Conservation (phyloP, 75 land plant genomes). For the Gnetum montanum region DNA sequence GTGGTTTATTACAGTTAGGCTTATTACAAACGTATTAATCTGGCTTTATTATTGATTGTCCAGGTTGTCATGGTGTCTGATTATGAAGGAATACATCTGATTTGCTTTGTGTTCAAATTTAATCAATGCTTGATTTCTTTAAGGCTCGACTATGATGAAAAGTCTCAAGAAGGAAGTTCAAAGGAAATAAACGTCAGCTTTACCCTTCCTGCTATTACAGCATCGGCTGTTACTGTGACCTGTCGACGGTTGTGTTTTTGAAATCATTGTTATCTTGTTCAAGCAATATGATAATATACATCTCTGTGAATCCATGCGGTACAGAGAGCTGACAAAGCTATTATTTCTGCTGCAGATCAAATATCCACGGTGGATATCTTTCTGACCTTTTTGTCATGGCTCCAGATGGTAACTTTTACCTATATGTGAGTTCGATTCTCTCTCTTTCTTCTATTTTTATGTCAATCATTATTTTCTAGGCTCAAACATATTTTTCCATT, state of each 20-base stretch:
- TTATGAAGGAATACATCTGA: slow-evolving; percentile 61
- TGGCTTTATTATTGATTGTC: slow-evolving; percentile 4
- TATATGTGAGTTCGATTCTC: slow-evolving; percentile 84
- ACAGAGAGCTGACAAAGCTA: no score
- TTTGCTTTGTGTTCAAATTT: slow-evolving; percentile 70
- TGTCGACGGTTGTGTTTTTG: slow-evolving; percentile 92
- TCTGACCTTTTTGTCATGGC: slow-evolving; percentile 51
- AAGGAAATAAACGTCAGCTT: slow-evolving; percentile 59
- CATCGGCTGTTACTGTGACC: slow-evolving; percentile 75
- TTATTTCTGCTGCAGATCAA: no score
- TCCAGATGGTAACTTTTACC: slow-evolving; percentile 47
- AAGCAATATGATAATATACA: background rate
- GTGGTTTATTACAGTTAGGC: no score
- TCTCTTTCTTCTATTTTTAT: no score
- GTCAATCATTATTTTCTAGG: no score
- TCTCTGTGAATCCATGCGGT: background rate
- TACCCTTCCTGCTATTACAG: slow-evolving; percentile 78
- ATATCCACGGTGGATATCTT: no score
- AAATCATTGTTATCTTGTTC: background rate
- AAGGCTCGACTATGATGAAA: slow-evolving; percentile 45
- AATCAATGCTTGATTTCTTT: slow-evolving; percentile 51
- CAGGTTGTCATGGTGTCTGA: slow-evolving; percentile 90
- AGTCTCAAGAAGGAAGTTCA: slow-evolving; percentile 22
- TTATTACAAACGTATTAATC: no score
- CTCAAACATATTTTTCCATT: no score